Conservation (phyloP, 768 basidiomycete species). For the Hortiboletus flavorubellus region DNA sequence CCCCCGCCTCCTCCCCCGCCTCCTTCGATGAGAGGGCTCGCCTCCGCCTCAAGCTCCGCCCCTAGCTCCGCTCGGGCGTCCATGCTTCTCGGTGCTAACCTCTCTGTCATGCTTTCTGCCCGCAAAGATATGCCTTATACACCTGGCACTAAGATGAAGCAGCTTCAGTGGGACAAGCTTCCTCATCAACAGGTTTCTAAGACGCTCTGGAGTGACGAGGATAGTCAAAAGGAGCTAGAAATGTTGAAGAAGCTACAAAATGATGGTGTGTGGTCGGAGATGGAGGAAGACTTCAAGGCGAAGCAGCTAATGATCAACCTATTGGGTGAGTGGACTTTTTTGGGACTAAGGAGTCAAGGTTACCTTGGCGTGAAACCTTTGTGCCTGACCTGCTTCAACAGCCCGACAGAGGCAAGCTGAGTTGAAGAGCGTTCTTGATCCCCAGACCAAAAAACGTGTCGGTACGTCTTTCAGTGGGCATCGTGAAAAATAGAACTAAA, state of each 20-base stretch:
- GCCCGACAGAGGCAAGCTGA: conserved; percentile 85
- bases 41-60: conserved; percentile 37
- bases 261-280: conserved; percentile 90
- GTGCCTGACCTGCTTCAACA: conserved; percentile 28
- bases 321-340: conserved; percentile 54
- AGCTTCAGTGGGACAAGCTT: conserved; percentile 98
- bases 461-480: conserved; percentile 51
- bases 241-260: conserved; percentile 78
- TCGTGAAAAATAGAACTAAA: background rate
- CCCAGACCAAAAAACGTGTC: conserved; percentile 89
- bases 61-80: conserved; percentile 57
- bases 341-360: background rate
- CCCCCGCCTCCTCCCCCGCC: conserved; percentile 41
- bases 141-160: conserved; percentile 92
- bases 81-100: conserved; percentile 53
- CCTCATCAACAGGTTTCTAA: conserved; percentile 80
- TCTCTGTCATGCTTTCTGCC: conserved; percentile 52
- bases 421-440: conserved; percentile 86
- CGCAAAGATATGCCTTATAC: conserved; percentile 86
- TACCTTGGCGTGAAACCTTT: background rate
- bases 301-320: conserved; percentile 91
- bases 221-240: conserved; percentile 62
- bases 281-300: conserved; percentile 98
- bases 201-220: conserved; percentile 82
- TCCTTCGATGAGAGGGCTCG: conserved; percentile 24